phyloP scores from a whole-genome alignment of 2,329 filamentous ascomycete species.

The Monosporascus sp. region DNA sequence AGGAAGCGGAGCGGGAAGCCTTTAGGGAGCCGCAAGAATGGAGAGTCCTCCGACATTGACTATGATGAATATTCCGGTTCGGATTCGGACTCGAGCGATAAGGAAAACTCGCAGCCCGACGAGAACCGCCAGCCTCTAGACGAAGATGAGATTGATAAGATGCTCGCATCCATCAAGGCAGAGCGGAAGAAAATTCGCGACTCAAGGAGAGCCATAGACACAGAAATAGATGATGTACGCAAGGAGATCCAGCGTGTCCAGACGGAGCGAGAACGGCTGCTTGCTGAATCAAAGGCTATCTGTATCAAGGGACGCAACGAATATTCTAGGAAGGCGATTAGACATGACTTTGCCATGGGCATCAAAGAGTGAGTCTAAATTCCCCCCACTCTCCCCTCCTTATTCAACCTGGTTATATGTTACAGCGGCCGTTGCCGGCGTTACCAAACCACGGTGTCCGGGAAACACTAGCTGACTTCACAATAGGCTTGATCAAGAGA shows the following conservation, averaged over 20 bases:
- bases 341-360: constrained; percentile 54
- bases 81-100: constrained; percentile 22
- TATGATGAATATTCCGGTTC: constrained; percentile 21
- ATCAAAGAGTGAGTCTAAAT: constrained; percentile 44
- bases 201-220: constrained; percentile 20
- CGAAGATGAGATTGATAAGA: constrained; percentile 35
- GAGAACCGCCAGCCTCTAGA: constrained; percentile 31
- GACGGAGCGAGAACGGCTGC: constrained; percentile 16
- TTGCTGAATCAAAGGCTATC: constrained; percentile 27
- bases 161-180: constrained; percentile 26
- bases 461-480: background rate
- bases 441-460: background rate
- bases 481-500: constrained; percentile 48
- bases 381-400: too few relatives aligned
- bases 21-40: constrained; percentile 9
- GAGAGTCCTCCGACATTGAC: constrained; percentile 6
- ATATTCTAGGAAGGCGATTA: constrained; percentile 50
- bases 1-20: constrained; percentile 30
- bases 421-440: too few relatives aligned
- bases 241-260: constrained; percentile 31
- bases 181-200: constrained; percentile 25
- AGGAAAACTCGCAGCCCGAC: constrained; percentile 19
- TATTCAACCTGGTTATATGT: background rate
- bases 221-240: constrained; percentile 27
- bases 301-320: constrained; percentile 53